Conservation (phyloP, 768 basidiomycete species). For the Gyrodon lividus region DNA sequence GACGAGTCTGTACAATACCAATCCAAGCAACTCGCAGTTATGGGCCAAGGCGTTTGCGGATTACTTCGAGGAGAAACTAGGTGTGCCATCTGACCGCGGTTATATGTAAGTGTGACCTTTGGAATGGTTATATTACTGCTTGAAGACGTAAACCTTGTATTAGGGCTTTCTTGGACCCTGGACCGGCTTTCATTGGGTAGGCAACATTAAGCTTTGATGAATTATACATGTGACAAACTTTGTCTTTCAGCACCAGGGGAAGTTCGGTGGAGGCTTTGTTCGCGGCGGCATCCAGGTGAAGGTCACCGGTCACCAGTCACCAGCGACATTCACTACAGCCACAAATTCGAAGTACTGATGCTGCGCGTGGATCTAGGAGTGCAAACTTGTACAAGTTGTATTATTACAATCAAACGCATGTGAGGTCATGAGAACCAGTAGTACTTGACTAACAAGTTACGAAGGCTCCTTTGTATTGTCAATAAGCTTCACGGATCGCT, state of each 20-base stretch:
- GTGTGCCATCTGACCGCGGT: constrained; percentile 49
- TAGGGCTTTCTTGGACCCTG: constrained; percentile 29
- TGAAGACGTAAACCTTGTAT: background rate
- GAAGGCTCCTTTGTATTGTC: no score
- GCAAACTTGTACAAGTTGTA: background rate
- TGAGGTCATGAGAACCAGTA: no score
- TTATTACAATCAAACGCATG: no score
- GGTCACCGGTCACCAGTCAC: no score
- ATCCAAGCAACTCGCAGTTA: constrained; percentile 41
- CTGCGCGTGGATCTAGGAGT: background rate
- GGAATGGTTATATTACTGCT: background rate
- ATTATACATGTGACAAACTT: background rate
- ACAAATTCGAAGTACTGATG: background rate
- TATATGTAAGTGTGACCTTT: constrained; percentile 47
- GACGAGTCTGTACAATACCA: constrained; percentile 59
- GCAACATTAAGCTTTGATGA: background rate
- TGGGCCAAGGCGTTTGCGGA: constrained; percentile 57
- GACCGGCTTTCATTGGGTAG: constrained; percentile 25
- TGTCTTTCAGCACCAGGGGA: constrained; percentile 11
- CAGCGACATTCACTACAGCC: no score
- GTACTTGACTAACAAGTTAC: no score
- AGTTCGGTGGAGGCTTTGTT: constrained; percentile 12
- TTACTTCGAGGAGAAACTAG: constrained; percentile 55
- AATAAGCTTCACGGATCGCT: no score
- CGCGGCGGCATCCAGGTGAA: background rate